Evolutionary conservation across 306 rosid species (phyloP), one percentile per base, ranked within the genome.

Genomic region (Glycyrrhiza uralensis): DNA sequence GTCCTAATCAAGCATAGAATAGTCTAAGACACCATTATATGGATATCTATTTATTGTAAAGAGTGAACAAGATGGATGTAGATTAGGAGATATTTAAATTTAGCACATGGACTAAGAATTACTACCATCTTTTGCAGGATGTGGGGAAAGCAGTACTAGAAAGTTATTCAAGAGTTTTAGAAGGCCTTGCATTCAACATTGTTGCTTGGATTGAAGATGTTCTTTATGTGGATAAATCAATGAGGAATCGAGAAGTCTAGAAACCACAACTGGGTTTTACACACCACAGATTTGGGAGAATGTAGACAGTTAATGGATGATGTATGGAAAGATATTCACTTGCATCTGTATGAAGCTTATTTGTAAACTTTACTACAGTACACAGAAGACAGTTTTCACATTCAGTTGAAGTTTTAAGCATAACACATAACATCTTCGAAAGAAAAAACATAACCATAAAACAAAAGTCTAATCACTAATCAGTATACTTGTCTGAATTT

Each of bases 141-240:
- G 88, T 89, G 22, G 95, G 95, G 55, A 81, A 82, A 79, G 91
- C 95, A 24, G 77, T 86, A 12, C 76, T 89, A 32, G 94, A 89
- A 79, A 82, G 95, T 58, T 89, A 89, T 70, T 89, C 95, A 63
- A 89, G 95, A 76, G 89, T 89, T 30, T 80, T 89, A 66, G 95
- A 89, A 71, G 82, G 95, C 15, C 42, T 86, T 23, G 89, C 95
- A 42, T 89, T 89, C 82, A 89, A 89, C 82, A 76, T 82, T 44
- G 95, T 89, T 52, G 91, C 95, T 70, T 89, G 95, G 95, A 78
- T 86, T 76, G 95, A 89, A 75, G 95, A 86, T 84, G 91, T 89
- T 69, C 78, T 82, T 57, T 59, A 54, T 73, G 86, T 71, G 42
- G 89, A 89, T 75, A 77, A 70, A 28, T 33, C 87, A 20, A 72